These are phyloP conservation scores for Jackrogersella minutella DNA, from an alignment of 495 filamentous ascomycete genomes.

Conservation along the genomic window DNA sequence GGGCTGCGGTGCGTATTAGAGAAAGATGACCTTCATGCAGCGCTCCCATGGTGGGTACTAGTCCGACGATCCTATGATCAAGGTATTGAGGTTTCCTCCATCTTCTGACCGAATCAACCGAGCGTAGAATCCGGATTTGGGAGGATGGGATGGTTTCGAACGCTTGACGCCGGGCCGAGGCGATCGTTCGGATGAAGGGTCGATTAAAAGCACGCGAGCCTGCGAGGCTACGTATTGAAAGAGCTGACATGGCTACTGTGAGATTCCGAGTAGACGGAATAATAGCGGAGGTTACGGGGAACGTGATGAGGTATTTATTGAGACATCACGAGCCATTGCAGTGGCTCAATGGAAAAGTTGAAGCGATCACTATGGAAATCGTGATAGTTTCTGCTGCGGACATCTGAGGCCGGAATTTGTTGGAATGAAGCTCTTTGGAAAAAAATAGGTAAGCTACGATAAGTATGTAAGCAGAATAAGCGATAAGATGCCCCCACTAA, in stretches of 20 bases:
- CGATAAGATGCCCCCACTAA: slow-evolving; percentile 8
- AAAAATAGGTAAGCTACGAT: slow-evolving; percentile 1
- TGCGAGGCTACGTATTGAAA: slow-evolving; percentile 33
- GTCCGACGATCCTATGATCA: slow-evolving; percentile 75
- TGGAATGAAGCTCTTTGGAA: slow-evolving; percentile 7
- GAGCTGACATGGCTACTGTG: slow-evolving; percentile 41
- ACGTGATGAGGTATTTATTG: slow-evolving; percentile 37
- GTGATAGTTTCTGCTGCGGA: slow-evolving; percentile 60
- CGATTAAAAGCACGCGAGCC: slow-evolving; percentile 42
- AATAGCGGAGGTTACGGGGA: slow-evolving; percentile 11
- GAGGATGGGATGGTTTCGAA: slow-evolving; percentile 58
- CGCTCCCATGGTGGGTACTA: slow-evolving; percentile 97
- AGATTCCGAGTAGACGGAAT: slow-evolving; percentile 6
- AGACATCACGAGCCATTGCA: slow-evolving; percentile 39
- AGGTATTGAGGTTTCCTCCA: slow-evolving; percentile 73
- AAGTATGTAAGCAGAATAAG: background rate
- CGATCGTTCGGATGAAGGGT: slow-evolving; percentile 45
- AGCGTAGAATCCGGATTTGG: slow-evolving; percentile 77
- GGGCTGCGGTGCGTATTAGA: slow-evolving; percentile 83
- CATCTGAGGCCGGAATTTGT: slow-evolving; percentile 49
- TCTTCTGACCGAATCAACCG: slow-evolving; percentile 73
- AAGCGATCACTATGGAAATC: slow-evolving; percentile 34
- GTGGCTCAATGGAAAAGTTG: slow-evolving; percentile 35
- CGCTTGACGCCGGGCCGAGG: slow-evolving; percentile 32
- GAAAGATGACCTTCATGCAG: slow-evolving; percentile 90